Evolutionary conservation across 1,284 basidiomycete species (phyloP).

Genomic region (Sanghuangporus sanghuang): DNA sequence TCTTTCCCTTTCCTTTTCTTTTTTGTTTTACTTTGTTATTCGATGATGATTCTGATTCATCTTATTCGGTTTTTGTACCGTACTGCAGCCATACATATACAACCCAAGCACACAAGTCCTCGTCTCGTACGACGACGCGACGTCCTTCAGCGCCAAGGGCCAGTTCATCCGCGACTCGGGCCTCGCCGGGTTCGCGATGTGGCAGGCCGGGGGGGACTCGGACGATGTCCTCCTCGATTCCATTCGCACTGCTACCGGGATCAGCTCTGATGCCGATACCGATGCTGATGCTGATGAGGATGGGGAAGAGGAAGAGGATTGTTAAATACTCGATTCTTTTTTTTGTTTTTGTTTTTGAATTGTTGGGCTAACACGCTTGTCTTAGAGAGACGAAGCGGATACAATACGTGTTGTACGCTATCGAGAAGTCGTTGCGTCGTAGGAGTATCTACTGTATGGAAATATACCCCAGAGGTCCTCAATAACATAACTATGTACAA

Average conservation of each 20-base stretch:
- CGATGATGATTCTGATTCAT: neutral
- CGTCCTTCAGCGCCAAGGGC: conserved; percentile 56
- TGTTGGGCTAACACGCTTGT: too few relatives aligned
- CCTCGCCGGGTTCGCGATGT: conserved; percentile 58
- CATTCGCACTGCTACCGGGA: conserved; percentile 29
- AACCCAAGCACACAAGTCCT: conserved; percentile 45
- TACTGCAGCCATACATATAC: conserved; percentile 56
- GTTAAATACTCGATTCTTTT: too few relatives aligned
- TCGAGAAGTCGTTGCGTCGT: too few relatives aligned
- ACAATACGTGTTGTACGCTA: too few relatives aligned
- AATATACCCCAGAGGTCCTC: too few relatives aligned
- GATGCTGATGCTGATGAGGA: too few relatives aligned
- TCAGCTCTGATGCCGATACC: neutral
- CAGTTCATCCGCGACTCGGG: conserved; percentile 44
- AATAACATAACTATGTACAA: too few relatives aligned
- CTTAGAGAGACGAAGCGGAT: too few relatives aligned
- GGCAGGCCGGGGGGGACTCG: conserved; percentile 59
- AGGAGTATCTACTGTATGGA: too few relatives aligned
- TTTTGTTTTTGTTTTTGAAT: too few relatives aligned
- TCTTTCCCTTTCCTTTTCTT: too few relatives aligned
- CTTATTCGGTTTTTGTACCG: neutral
- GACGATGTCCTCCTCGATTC: conserved; percentile 51
- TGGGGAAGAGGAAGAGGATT: too few relatives aligned
- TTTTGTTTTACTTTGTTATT: neutral
- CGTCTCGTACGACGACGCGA: conserved; percentile 58